A percentile compares a stretch with the other conserved stretches of the same genome.
Conservation (phyloP, 1,139 yeast genomes). For the Diutina rugosa region DNA sequence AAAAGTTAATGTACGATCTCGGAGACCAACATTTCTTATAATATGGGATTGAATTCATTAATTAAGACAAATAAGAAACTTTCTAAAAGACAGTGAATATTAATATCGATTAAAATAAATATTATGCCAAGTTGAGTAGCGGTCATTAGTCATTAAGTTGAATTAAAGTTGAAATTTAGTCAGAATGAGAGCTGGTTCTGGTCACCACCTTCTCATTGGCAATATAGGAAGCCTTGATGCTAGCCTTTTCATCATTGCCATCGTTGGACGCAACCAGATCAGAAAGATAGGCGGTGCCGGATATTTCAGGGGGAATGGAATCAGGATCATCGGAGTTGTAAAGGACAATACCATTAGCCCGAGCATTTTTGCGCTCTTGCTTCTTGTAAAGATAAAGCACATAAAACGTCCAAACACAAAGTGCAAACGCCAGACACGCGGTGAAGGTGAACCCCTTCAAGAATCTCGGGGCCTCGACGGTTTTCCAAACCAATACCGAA, state of each 20-base stretch:
- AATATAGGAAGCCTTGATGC: not conserved
- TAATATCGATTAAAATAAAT: not conserved
- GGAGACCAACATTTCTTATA: too few species aligned
- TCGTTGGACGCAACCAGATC: not conserved
- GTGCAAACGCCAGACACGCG: not conserved
- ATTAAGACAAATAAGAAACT: too few species aligned
- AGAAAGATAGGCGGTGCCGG: not conserved
- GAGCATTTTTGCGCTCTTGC: slow-evolving; percentile 39
- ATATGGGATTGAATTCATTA: too few species aligned
- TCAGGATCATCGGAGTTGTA: slow-evolving; percentile 22
- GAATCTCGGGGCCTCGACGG: slow-evolving; percentile 29
- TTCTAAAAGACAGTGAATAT: too few species aligned
- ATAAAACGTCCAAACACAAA: slow-evolving; percentile 8
- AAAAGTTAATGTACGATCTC: too few species aligned
- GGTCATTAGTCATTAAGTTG: not conserved
- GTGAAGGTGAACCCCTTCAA: slow-evolving; percentile 31
- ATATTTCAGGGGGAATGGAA: not conserved
- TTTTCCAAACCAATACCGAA: slow-evolving; percentile 25
- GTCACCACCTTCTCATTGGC: not conserved
- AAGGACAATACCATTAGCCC: slow-evolving; percentile 37
- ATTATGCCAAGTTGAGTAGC: not conserved
- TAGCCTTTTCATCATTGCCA: not conserved
- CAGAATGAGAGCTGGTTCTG: not conserved
- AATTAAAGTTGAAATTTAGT: not conserved
- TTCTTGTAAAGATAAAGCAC: slow-evolving; percentile 46